Evolutionary conservation across 2,329 filamentous ascomycete genomes (phyloP).

Genomic region (Hypoxylon sp.): DNA sequence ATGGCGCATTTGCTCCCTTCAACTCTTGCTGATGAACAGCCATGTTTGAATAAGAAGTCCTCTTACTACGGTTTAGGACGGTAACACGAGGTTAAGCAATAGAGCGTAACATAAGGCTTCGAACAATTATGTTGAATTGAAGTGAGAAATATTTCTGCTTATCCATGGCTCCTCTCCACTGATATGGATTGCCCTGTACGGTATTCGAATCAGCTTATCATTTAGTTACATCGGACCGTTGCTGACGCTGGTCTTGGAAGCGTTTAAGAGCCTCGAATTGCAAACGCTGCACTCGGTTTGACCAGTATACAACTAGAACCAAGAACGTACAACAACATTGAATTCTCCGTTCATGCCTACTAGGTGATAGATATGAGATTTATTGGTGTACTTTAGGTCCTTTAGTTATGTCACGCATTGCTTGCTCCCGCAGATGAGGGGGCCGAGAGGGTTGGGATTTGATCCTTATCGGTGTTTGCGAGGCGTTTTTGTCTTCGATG

Average conservation of each 20-base stretch:
- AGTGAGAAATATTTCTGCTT: constrained; percentile 14
- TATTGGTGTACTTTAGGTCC: too few species aligned
- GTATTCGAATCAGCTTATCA: constrained; percentile 28
- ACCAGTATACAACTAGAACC: too few species aligned
- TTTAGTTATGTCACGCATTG: too few species aligned
- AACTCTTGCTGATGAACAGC: constrained; percentile 12
- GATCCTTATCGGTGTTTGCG: too few species aligned
- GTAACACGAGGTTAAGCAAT: background rate
- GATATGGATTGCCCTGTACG: background rate
- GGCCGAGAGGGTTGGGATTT: too few species aligned
- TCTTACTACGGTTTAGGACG: background rate
- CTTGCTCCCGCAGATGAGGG: too few species aligned
- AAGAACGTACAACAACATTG: too few species aligned
- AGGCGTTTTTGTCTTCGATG: too few species aligned
- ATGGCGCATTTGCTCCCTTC: constrained; percentile 17
- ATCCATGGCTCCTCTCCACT: constrained; percentile 6
- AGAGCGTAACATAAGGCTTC: background rate
- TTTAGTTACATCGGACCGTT: constrained; percentile 25
- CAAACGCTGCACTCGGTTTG: too few species aligned
- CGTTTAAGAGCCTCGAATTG: too few species aligned
- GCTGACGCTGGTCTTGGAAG: background rate
- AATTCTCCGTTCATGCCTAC: too few species aligned
- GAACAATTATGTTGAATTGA: background rate
- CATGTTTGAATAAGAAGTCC: constrained; percentile 4
- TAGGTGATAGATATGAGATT: too few species aligned